phyloP scores from a whole-genome alignment of 1,284 basidiomycete genomes.

The Leccinum subrobustum region DNA sequence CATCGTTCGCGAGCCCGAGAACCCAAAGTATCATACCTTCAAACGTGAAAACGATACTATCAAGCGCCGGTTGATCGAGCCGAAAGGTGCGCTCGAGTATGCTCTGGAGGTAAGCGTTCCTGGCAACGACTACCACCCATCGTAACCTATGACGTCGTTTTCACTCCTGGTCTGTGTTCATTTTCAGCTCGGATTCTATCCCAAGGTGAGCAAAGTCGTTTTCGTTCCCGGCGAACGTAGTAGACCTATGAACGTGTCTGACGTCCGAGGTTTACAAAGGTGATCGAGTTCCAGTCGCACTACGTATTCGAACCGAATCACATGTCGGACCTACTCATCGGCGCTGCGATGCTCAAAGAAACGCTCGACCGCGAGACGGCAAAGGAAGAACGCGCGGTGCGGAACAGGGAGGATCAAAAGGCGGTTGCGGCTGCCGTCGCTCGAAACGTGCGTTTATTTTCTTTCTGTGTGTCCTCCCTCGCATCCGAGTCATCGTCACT shows the following conservation, averaged over 20 bases:
- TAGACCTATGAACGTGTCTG: not conserved
- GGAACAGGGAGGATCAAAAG: conserved; percentile 53
- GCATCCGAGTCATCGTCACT: not conserved
- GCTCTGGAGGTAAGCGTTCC: conserved; percentile 58
- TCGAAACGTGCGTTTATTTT: conserved; percentile 43
- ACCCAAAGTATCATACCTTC: conserved; percentile 68
- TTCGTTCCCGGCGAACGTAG: not conserved
- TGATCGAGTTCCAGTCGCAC: conserved; percentile 56
- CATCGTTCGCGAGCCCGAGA: conserved; percentile 64
- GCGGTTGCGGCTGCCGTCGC: conserved; percentile 51
- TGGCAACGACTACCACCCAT: not conserved
- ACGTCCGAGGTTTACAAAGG: conserved; percentile 22
- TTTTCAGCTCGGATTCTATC: conserved; percentile 69
- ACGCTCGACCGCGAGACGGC: conserved; percentile 51
- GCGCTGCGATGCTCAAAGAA: conserved; percentile 63
- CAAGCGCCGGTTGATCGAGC: conserved; percentile 55
- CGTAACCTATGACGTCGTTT: not conserved
- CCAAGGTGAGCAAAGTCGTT: conserved; percentile 45
- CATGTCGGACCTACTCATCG: conserved; percentile 56
- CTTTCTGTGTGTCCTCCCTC: not conserved
- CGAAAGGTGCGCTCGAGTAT: conserved; percentile 75
- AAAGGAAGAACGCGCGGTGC: conserved; percentile 50
- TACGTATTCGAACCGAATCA: conserved; percentile 59
- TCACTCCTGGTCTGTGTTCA: not conserved
- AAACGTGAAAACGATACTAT: conserved; percentile 73